phyloP scores from a whole-genome alignment of 2,329 filamentous ascomycete species.

The Coniochaeta prunicola region DNA sequence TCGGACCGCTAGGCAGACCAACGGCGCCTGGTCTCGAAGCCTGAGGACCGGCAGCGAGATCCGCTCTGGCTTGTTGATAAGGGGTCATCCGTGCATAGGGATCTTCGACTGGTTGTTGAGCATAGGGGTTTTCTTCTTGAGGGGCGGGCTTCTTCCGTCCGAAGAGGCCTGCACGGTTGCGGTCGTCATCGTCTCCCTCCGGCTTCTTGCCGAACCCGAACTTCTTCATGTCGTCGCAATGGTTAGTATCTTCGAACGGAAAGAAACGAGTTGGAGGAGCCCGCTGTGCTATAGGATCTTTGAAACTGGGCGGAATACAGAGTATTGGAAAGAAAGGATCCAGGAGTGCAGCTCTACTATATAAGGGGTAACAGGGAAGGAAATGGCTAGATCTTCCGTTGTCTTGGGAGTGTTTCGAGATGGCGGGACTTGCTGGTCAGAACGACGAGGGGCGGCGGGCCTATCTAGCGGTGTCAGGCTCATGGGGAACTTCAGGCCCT shows the following conservation, averaged over 20 bases:
- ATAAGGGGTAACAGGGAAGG: background rate
- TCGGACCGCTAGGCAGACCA: conserved; percentile 30
- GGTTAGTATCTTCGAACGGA: background rate
- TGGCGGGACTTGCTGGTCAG: background rate
- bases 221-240: conserved; percentile 43
- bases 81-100: conserved; percentile 45
- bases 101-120: conserved; percentile 41
- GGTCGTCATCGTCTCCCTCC: conserved; percentile 39
- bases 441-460: background rate
- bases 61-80: conserved; percentile 35
- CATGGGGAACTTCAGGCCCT: background rate
- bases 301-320: background rate
- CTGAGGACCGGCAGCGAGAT: conserved; percentile 19
- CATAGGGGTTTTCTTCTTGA: conserved; percentile 47
- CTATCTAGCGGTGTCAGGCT: background rate
- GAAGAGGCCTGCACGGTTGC: conserved; percentile 43
- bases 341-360: background rate
- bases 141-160: conserved; percentile 43
- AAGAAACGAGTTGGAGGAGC: background rate
- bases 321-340: background rate
- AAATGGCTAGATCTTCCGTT: background rate
- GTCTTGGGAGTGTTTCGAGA: conserved; percentile 9
- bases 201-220: conserved; percentile 52
- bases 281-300: background rate
- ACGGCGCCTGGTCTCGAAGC: conserved; percentile 18